Evolutionary conservation across 306 rosid genomes (phyloP).

Genomic region (Canavalia gladiata): DNA sequence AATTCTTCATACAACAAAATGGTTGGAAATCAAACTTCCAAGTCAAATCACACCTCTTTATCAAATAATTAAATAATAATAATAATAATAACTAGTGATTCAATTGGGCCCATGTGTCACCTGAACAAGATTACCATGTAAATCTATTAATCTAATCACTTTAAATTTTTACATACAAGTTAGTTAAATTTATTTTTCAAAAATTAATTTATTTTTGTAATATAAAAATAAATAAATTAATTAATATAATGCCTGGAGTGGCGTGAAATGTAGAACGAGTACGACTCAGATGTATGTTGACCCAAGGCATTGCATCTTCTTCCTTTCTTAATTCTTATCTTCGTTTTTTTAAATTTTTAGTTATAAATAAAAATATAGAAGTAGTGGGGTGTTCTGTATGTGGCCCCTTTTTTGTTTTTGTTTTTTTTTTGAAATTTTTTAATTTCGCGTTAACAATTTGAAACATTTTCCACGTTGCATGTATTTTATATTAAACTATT

Average conservation of each 20-base stretch:
- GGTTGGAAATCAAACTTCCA: conserved; percentile 17
- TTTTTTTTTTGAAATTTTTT: no score
- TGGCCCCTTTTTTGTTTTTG: conserved; percentile 35
- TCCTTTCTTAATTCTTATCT: not conserved
- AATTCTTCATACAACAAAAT: conserved; percentile 18
- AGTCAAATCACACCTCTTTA: conserved; percentile 44
- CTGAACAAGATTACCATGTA: not conserved
- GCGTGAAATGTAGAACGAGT: not conserved
- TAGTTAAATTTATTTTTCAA: not conserved
- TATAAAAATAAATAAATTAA: not conserved
- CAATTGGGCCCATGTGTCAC: conserved; percentile 11
- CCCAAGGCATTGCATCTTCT: not conserved
- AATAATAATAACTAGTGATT: conserved; percentile 15
- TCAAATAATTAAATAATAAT: conserved; percentile 17
- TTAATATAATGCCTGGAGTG: not conserved
- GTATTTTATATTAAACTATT: not conserved
- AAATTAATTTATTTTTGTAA: not conserved
- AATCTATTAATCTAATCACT: no score
- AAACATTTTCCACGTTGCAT: conserved; percentile 73
- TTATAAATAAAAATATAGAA: not conserved
- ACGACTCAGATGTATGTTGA: not conserved
- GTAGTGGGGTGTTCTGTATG: conserved; percentile 8
- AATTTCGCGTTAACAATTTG: conserved; percentile 34
- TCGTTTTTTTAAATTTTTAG: not conserved
- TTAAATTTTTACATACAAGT: not conserved